Evolutionary conservation across 2,329 filamentous ascomycete genomes (phyloP).

Genomic region (Colletotrichum destructivum): DNA sequence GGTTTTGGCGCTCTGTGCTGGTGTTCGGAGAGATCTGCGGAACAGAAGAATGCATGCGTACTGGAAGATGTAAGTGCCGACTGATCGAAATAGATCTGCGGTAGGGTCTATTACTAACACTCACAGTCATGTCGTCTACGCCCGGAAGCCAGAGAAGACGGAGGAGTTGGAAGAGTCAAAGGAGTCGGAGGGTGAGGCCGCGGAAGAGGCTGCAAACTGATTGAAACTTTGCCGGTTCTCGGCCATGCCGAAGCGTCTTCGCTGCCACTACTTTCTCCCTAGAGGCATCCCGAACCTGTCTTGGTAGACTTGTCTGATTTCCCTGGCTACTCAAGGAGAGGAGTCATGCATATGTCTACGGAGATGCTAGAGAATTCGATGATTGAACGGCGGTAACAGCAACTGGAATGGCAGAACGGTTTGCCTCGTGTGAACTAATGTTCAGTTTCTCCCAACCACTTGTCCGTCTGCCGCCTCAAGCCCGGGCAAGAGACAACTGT

Average conservation of each 20-base stretch:
- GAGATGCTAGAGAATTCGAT: no score
- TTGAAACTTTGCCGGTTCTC: no score
- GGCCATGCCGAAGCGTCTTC: no score
- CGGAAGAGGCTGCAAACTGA: background rate
- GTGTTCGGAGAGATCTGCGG: conserved; percentile 46
- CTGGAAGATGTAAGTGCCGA: conserved; percentile 33
- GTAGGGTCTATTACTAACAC: background rate
- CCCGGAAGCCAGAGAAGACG: background rate
- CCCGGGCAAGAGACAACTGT: background rate
- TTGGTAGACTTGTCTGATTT: no score
- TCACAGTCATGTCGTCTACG: conserved; percentile 12
- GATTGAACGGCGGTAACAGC: background rate
- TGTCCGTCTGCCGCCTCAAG: background rate
- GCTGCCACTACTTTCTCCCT: no score
- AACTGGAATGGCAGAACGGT: no score
- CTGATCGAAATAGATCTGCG: background rate
- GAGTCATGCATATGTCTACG: no score
- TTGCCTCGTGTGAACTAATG: no score
- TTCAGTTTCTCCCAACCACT: no score
- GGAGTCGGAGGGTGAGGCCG: background rate
- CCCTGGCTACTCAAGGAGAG: no score
- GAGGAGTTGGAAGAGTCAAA: background rate
- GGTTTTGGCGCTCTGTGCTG: conserved; percentile 45
- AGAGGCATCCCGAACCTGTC: no score
- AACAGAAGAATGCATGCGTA: conserved; percentile 47